Percentiles rank a stretch among this genome's conserved stretches.
These are phyloP conservation scores for Nakataea oryzae DNA, from an alignment of 2,329 filamentous ascomycete species.

Conservation along the genomic window DNA sequence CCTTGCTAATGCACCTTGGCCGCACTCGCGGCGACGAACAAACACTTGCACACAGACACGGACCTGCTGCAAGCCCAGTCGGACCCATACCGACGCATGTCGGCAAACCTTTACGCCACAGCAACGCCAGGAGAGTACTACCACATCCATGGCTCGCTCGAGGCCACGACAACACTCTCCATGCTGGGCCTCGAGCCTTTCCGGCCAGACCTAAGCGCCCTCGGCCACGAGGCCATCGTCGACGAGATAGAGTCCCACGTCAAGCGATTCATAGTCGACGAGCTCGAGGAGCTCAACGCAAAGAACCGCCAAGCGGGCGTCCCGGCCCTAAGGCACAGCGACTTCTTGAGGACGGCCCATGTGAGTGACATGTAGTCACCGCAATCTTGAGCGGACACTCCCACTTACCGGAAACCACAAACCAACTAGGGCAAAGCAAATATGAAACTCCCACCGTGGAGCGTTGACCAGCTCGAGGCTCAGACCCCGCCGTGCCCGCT, in stretches of 20 bases:
- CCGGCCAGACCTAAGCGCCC: conserved; percentile 23
- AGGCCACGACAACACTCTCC: conserved; percentile 56
- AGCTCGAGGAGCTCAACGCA: conserved; percentile 49
- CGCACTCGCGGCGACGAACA: not conserved
- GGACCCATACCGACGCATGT: conserved; percentile 59
- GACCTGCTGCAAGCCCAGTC: conserved; percentile 63
- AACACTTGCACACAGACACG: conserved; percentile 43
- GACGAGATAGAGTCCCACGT: conserved; percentile 45
- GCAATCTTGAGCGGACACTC: too few relatives aligned
- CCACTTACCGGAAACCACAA: not conserved
- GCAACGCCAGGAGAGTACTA: conserved; percentile 58
- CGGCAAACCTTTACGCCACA: conserved; percentile 62
- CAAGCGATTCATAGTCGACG: conserved; percentile 37
- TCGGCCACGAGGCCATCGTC: not conserved
- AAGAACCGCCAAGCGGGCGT: conserved; percentile 48
- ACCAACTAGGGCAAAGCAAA: conserved; percentile 21
- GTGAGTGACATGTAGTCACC: conserved; percentile 14
- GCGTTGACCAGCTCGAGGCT: conserved; percentile 30
- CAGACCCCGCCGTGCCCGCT: conserved; percentile 36
- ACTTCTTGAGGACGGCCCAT: conserved; percentile 46
- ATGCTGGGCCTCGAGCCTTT: conserved; percentile 60
- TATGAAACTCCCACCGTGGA: conserved; percentile 31
- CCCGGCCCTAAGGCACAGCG: conserved; percentile 45
- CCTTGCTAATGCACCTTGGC: not conserved
- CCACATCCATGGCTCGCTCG: conserved; percentile 65